phyloP scores from a whole-genome alignment of 2,329 filamentous ascomycete species.

The Diaporthe eres region DNA sequence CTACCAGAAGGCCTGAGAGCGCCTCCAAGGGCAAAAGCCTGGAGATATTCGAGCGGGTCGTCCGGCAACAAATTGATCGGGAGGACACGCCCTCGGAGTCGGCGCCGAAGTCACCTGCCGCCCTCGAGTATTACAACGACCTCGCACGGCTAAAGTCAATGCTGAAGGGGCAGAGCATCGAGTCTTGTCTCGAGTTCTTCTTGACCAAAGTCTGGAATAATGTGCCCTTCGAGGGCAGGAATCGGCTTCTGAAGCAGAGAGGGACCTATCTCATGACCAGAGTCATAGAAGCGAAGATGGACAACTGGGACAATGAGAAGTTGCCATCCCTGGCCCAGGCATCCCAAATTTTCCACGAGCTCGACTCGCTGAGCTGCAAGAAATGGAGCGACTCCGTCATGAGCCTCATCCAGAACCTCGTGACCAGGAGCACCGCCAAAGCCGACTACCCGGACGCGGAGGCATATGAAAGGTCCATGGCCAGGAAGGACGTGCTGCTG shows the following conservation, averaged over 20 bases:
- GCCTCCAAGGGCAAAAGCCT: slow-evolving; percentile 18
- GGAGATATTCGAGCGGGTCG: slow-evolving; percentile 38
- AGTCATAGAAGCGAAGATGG: slow-evolving; percentile 51
- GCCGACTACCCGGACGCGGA: slow-evolving; percentile 47
- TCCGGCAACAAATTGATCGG: slow-evolving; percentile 27
- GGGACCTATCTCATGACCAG: slow-evolving; percentile 49
- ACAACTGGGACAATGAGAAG: slow-evolving; percentile 47
- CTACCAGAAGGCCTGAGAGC: neutral
- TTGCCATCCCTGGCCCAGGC: slow-evolving; percentile 57
- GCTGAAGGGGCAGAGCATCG: slow-evolving; percentile 44
- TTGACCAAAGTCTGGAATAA: slow-evolving; percentile 44
- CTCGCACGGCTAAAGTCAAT: slow-evolving; percentile 49
- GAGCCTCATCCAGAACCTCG: slow-evolving; percentile 52
- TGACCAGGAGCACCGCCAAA: slow-evolving; percentile 46
- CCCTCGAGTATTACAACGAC: slow-evolving; percentile 48
- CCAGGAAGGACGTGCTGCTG: slow-evolving; percentile 51
- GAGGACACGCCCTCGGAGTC: neutral
- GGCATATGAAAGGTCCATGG: slow-evolving; percentile 49
- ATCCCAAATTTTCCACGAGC: slow-evolving; percentile 53
- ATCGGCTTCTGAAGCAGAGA: slow-evolving; percentile 45
- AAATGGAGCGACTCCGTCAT: slow-evolving; percentile 54
- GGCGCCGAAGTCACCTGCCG: slow-evolving; percentile 17
- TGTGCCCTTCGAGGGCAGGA: slow-evolving; percentile 44
- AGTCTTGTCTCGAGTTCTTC: slow-evolving; percentile 52
- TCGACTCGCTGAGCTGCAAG: slow-evolving; percentile 51